Conservation (phyloP, 164 flowering plant species). For the Vitis riparia region DNA sequence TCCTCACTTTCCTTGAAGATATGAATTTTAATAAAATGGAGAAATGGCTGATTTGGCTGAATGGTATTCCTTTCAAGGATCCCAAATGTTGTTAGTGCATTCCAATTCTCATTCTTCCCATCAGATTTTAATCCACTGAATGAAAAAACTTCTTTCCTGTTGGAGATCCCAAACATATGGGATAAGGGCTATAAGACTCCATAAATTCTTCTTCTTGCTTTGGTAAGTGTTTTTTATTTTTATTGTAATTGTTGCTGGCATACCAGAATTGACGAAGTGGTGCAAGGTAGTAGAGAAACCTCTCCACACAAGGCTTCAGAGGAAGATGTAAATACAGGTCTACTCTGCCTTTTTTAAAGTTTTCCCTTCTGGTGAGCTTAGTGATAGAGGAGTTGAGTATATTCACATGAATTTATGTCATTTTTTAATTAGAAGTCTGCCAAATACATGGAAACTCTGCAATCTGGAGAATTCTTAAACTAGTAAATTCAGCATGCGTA, state of each 20-base stretch:
- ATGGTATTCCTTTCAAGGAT: not conserved
- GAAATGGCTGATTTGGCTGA: not conserved
- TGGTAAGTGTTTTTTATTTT: not conserved
- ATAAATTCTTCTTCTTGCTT: not conserved
- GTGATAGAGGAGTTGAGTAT: no score
- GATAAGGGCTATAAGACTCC: not conserved
- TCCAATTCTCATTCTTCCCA: not conserved
- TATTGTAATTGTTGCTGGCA: slow-evolving; percentile 2
- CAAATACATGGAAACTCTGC: no score
- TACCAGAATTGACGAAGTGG: slow-evolving; percentile 21
- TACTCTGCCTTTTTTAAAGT: not conserved
- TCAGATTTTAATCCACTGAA: no score
- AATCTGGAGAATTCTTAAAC: no score
- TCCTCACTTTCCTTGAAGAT: no score
- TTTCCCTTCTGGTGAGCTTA: not conserved
- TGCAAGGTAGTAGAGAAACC: slow-evolving; percentile 14
- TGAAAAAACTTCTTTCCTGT: not conserved
- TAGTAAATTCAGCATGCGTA: no score
- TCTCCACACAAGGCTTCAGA: slow-evolving; percentile 20
- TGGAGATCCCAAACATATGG: not conserved
- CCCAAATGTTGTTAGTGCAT: not conserved
- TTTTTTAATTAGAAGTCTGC: no score
- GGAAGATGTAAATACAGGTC: slow-evolving; percentile 35
- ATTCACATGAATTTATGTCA: no score
- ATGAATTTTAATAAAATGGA: no score